A percentile compares a stretch with the other conserved stretches of the same genome.
These are phyloP conservation scores for Podospora didyma DNA, from an alignment of 495 filamentous ascomycete genomes.

Conservation along the genomic window DNA sequence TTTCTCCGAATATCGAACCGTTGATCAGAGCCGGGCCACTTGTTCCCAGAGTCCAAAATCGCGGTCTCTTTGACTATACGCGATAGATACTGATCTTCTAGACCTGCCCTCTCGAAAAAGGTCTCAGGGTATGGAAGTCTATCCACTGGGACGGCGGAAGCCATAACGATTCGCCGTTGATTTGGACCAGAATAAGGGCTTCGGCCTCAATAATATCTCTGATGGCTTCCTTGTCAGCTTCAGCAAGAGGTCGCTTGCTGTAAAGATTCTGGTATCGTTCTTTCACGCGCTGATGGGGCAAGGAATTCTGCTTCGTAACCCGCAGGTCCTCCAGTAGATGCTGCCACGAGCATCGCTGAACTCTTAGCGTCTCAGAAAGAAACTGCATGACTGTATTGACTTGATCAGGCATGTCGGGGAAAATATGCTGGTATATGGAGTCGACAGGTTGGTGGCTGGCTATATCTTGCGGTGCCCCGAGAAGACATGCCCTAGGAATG, in stretches of 20 bases:
- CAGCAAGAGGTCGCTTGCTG: too few species aligned
- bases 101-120: slow-evolving; percentile 31
- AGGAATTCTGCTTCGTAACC: not conserved
- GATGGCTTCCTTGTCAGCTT: not conserved
- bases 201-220: not conserved
- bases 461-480: slow-evolving; percentile 12
- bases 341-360: not conserved
- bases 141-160: not conserved
- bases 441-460: slow-evolving; percentile 1
- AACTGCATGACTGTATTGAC: slow-evolving; percentile 13
- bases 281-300: not conserved
- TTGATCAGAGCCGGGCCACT: slow-evolving; percentile 18
- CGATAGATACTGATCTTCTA: slow-evolving; percentile 33
- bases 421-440: not conserved
- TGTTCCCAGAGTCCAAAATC: slow-evolving; percentile 15
- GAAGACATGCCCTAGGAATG: slow-evolving; percentile 3
- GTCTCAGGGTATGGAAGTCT: slow-evolving; percentile 26
- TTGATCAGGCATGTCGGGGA: not conserved
- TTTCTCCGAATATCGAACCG: slow-evolving; percentile 25
- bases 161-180: not conserved
- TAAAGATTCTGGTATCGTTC: not conserved
- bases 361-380: slow-evolving; percentile 12
- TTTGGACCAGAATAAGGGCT: not conserved
- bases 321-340: slow-evolving; percentile 1
- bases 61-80: slow-evolving; percentile 30